A percentile compares a stretch with the other conserved stretches of the same genome.
phyloP scores from a whole-genome alignment of 805 yeast species.

The Scheffersomyces stipitis region DNA sequence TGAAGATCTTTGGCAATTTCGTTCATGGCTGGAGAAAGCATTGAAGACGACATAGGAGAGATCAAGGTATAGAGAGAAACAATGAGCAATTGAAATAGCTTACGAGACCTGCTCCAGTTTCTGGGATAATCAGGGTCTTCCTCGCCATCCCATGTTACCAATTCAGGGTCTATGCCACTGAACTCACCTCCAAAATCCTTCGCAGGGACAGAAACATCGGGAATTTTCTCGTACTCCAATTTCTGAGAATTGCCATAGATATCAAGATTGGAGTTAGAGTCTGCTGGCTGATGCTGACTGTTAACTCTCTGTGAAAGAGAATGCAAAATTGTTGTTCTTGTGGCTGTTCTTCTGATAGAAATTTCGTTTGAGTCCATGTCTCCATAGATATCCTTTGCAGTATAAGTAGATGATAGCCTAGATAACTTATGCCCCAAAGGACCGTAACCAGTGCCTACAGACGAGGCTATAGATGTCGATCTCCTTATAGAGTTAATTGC shows the following conservation, averaged over 20 bases:
- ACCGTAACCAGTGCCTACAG: neutral
- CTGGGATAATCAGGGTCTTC: constrained; percentile 36
- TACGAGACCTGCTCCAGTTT: constrained; percentile 29
- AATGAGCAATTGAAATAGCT: constrained; percentile 21
- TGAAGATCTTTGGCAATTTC: constrained; percentile 28
- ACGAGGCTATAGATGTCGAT: neutral
- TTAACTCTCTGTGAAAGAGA: constrained; percentile 9
- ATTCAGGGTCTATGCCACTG: constrained; percentile 34
- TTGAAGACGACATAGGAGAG: constrained; percentile 43
- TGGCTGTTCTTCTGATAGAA: constrained; percentile 27
- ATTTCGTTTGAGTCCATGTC: constrained; percentile 29
- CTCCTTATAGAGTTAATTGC: neutral
- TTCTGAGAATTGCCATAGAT: constrained; percentile 1
- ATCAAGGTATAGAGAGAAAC: constrained; percentile 38
- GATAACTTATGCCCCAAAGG: constrained; percentile 4
- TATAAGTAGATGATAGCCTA: constrained; percentile 4
- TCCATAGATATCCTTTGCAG: constrained; percentile 33
- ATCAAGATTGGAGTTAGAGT: neutral
- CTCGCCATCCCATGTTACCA: constrained; percentile 33
- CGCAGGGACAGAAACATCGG: constrained; percentile 24
- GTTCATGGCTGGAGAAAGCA: constrained; percentile 36
- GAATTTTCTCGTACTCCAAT: constrained; percentile 13
- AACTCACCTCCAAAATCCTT: constrained; percentile 33
- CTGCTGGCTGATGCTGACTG: neutral
- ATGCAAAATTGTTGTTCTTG: constrained; percentile 30